These are phyloP conservation scores for Daldinia sp. DNA, from an alignment of 2,329 filamentous ascomycete genomes.

Conservation along the genomic window DNA sequence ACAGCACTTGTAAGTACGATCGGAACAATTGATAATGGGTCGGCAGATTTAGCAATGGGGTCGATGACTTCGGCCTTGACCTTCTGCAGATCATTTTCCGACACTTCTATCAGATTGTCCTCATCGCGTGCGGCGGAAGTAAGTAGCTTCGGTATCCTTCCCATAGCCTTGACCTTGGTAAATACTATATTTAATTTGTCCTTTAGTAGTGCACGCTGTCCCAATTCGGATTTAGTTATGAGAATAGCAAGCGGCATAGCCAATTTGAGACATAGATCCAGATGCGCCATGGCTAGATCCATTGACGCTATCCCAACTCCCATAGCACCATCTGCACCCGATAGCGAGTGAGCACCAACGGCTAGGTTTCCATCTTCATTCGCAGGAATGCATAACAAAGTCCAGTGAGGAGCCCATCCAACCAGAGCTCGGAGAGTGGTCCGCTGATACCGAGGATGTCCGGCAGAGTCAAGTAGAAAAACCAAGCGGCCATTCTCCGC, in stretches of 20 bases:
- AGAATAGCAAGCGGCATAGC: conserved; percentile 80
- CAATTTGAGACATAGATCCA: conserved; percentile 85
- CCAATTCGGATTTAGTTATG: conserved; percentile 90
- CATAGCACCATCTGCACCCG: conserved; percentile 58
- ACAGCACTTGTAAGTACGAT: conserved; percentile 89
- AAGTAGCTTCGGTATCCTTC: conserved; percentile 79
- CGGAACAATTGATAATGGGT: conserved; percentile 69
- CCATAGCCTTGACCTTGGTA: conserved; percentile 77
- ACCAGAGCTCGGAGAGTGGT: conserved; percentile 90
- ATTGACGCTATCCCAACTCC: conserved; percentile 64
- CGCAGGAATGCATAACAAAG: conserved; percentile 84
- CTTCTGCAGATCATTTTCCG: conserved; percentile 63
- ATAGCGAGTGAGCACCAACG: conserved; percentile 55
- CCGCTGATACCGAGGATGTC: conserved; percentile 86
- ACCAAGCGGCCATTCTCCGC: conserved; percentile 79
- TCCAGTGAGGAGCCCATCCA: conserved; percentile 96
- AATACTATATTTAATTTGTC: conserved; percentile 77
- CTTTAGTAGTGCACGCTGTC: conserved; percentile 75
- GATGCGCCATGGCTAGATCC: conserved; percentile 79
- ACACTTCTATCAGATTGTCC: conserved; percentile 65
- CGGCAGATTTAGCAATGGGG: conserved; percentile 54
- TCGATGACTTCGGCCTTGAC: conserved; percentile 63
- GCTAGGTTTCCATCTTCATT: conserved; percentile 67
- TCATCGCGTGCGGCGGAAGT: conserved; percentile 59
- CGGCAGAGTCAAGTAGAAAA: conserved; percentile 91